Evolutionary conservation across 208 protist species (phyloP).

Genomic region (Leptomonas pyrrhocoris): DNA sequence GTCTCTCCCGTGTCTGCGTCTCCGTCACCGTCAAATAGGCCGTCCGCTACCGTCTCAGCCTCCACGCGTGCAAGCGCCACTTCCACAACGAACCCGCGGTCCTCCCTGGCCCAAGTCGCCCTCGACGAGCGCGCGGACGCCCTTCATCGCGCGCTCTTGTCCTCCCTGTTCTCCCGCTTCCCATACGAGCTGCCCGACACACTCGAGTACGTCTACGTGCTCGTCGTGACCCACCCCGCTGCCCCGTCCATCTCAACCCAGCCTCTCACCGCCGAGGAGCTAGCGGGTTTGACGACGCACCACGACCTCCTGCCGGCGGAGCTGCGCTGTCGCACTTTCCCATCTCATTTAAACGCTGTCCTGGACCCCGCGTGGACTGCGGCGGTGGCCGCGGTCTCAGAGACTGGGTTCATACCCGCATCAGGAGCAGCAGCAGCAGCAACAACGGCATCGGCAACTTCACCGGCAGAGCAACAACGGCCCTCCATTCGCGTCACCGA

Average conservation of each 20-base stretch:
- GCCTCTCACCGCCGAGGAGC: conserved; percentile 41
- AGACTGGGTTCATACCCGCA: neutral
- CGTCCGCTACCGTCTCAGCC: conserved; percentile 5
- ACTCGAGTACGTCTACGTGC: conserved; percentile 67
- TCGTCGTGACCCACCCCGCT: conserved; percentile 63
- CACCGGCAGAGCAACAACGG: neutral
- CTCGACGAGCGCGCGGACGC: conserved; percentile 53
- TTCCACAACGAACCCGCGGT: neutral
- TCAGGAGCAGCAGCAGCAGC: conserved; percentile 1
- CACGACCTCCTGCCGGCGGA: conserved; percentile 48
- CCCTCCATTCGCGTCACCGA: conserved; percentile 29
- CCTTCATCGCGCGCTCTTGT: conserved; percentile 63
- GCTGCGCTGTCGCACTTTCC: conserved; percentile 57
- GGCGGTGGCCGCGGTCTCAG: neutral
- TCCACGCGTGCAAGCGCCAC: conserved; percentile 5
- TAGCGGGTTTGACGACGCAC: conserved; percentile 36
- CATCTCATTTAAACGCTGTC: conserved; percentile 59
- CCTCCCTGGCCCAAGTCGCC: conserved; percentile 22
- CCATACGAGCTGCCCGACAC: conserved; percentile 68
- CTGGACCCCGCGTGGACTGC: conserved; percentile 30
- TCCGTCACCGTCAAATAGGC: neutral
- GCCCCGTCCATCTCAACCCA: conserved; percentile 34
- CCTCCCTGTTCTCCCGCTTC: conserved; percentile 53
- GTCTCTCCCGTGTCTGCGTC: neutral
- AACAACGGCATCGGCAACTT: neutral